Evolutionary conservation across 352 stramenopile genomes (phyloP), one percentile per base, ranked within the genome.

Genomic region (Sclerospora graminicola): DNA sequence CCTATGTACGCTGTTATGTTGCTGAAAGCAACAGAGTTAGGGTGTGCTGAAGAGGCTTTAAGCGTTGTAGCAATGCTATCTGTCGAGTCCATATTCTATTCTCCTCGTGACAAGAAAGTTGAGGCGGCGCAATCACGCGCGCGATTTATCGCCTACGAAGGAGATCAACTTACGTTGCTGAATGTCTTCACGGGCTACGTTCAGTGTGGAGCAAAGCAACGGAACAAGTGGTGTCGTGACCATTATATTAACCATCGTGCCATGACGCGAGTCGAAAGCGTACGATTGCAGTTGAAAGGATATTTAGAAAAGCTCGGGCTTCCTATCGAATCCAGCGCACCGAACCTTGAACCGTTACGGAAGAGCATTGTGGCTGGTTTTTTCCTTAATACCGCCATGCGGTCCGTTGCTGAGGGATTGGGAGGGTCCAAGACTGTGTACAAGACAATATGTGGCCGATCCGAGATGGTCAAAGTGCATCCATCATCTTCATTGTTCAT

Each of bases 1-100:
- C 85, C 85, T 3, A 90, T 93, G 77, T 90, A 83, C 39, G 78
- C 79, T 8, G 86, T 94, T 11, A 93, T 92, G 76, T 53, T 96
- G 28, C 48, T 96, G 18, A 81, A 90, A 47, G 54, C 83, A 1
- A 69, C 74, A 3, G 78, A 89, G 23, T 50, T 94, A 13, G 65
- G 60, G 5, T 96, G 85, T 46, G 78, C 69, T 1, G 71, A 91
- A 31, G 81, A 95, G 51, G 79, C 82, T 15, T 57, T 94, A 26
- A 93, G 68, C 29, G 78, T 96, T 6, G 83, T 90, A 11, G 74
- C 83, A 10, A 96, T 96, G 85, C 63, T 94, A 18, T 90, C 72
- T 18, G 82, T 95, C 13, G 85, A 96, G 51, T 88, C 75, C 8
- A 88, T 94, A 34, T 95, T 95, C 53, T 92, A 85, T 45, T 89